Evolutionary conservation across 352 stramenopile genomes (phyloP), one percentile per base, ranked within the genome.

Genomic region (Blastocystis sp.): DNA sequence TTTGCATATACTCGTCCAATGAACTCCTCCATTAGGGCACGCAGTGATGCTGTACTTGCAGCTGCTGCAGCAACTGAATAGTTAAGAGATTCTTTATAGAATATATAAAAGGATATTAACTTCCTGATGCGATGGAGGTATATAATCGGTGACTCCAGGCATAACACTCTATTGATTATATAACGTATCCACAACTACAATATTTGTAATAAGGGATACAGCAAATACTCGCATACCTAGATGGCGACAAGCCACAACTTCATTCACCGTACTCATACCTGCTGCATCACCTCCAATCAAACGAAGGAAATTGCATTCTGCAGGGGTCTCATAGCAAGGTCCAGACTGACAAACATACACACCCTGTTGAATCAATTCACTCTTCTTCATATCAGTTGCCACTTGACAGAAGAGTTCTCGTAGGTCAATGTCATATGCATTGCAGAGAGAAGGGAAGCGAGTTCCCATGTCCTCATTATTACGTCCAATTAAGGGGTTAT

Each of bases 191-290:
- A 32, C 24, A 6, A 7, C 19, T 24, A 80, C 69, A 37, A 80
- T 80, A 90, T 98, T 98, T 27, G 95, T 98, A 88, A 98, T 97
- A 32, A 98, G 89, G 63, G 93, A 97, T 39, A 98, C 88, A n/a
- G 93, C 95, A 52, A 98, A 90, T 14, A 98, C 94, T 88, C 95
- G 92, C 78, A 98, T 92, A 7, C 94, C 94, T 69, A 93, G 96
- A 90, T 98, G 95, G 69, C 93, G 91, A 0, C 95, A 95, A 24
- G 96, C 94, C n/a, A 98, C 93, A 57, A 98, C 93, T 89, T 98
- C 96, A 0, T 95, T 95, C 21, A 97, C 93, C 0, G 95, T 98
- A 81, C 91, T 95, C 95, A 98, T 98, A 19, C 95, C 95, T 0
- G 98, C 95, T 24, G 93, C 92, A 89, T 97, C 94, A 27, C 92